These are phyloP conservation scores for Fragaria nilgerrensis DNA, from an alignment of 306 rosid species.

Conservation along the genomic window DNA sequence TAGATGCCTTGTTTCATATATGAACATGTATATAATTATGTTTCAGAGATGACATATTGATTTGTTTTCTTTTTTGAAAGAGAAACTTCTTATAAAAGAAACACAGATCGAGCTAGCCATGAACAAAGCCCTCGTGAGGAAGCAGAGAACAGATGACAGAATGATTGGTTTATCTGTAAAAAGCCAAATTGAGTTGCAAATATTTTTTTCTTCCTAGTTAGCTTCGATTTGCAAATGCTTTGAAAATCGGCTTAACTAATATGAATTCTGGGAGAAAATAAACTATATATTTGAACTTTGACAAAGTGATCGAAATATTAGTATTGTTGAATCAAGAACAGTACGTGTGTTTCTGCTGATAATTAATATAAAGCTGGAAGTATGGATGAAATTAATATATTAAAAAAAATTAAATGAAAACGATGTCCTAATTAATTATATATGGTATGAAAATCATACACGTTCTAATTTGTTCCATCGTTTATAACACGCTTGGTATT, in stretches of 20 bases:
- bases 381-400: neutral
- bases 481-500: constrained; percentile 1
- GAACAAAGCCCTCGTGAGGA: too few species aligned
- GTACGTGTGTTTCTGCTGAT: neutral
- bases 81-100: too few species aligned
- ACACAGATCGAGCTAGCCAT: too few species aligned
- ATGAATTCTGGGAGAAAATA: neutral
- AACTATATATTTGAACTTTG: neutral
- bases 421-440: constrained; percentile 5
- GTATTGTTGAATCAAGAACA: neutral
- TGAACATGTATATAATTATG: neutral
- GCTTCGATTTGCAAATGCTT: neutral
- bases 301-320: neutral
- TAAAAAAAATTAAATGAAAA: constrained; percentile 3
- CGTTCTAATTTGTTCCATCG: constrained; percentile 7
- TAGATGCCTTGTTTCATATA: neutral
- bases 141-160: neutral
- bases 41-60: neutral
- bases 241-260: neutral
- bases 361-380: neutral
- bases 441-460: neutral
- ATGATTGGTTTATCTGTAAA: neutral
- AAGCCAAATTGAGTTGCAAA: neutral
- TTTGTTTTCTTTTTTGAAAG: too few species aligned
- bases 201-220: neutral